phyloP scores from a whole-genome alignment of 768 basidiomycete species.

The Rhizopogon salebrosus region DNA sequence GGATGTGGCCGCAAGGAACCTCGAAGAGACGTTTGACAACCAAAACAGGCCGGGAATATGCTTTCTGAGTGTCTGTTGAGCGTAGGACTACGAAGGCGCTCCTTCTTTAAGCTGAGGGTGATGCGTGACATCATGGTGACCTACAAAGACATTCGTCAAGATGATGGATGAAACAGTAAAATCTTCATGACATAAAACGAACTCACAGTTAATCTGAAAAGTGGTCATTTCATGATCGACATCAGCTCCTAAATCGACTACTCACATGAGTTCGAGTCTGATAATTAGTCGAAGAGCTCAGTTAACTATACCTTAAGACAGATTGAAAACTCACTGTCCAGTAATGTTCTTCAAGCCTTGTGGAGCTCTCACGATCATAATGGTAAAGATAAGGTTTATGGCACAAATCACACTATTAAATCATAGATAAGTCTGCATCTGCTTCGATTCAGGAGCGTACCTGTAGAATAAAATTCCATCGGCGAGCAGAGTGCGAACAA shows the following conservation, averaged over 20 bases:
- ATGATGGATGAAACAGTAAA: background rate
- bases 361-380: conserved; percentile 31
- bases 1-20: background rate
- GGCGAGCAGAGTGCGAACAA: conserved; percentile 20
- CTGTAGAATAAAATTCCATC: conserved; percentile 33
- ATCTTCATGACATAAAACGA: background rate
- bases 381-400: conserved; percentile 31
- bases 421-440: background rate
- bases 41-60: background rate
- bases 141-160: conserved; percentile 5
- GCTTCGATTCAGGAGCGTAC: conserved; percentile 8
- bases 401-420: conserved; percentile 30
- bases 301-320: background rate
- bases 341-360: conserved; percentile 30
- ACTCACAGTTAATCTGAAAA: background rate
- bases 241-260: background rate
- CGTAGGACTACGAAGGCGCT: conserved; percentile 1
- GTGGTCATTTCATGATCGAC: background rate
- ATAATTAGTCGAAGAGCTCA: background rate
- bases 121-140: conserved; percentile 70
- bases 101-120: conserved; percentile 53
- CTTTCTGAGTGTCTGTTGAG: background rate
- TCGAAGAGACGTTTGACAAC: background rate
- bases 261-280: background rate
- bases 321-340: conserved; percentile 21